Conservation (phyloP, 2,329 filamentous ascomycete species). For the Exophiala xenobiotica region DNA sequence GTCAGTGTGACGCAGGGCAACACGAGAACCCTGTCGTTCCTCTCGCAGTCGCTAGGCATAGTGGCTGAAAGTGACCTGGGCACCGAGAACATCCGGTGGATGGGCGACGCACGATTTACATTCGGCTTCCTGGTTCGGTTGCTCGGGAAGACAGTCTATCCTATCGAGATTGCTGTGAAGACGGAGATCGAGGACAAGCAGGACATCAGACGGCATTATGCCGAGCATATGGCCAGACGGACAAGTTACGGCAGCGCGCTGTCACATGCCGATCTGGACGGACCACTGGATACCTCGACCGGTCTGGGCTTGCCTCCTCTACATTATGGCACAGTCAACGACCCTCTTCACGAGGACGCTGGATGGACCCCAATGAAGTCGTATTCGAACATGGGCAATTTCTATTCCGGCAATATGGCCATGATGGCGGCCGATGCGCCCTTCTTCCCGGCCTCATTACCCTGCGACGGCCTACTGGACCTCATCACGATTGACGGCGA, state of each 20-base stretch:
- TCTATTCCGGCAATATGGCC: slow-evolving; percentile 93
- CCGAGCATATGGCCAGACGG: slow-evolving; percentile 44
- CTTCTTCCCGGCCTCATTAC: slow-evolving; percentile 81
- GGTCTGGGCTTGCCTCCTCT: slow-evolving; percentile 65
- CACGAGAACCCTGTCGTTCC: slow-evolving; percentile 74
- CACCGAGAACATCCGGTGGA: slow-evolving; percentile 90
- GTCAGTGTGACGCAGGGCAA: slow-evolving; percentile 82
- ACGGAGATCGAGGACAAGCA: slow-evolving; percentile 75
- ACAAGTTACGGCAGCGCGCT: slow-evolving; percentile 40
- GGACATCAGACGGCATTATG: slow-evolving; percentile 72
- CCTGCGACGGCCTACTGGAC: slow-evolving; percentile 83
- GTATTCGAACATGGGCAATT: slow-evolving; percentile 79
- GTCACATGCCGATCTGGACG: slow-evolving; percentile 37
- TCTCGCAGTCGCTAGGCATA: slow-evolving; percentile 86
- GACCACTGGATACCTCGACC: slow-evolving; percentile 32
- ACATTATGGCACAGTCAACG: slow-evolving; percentile 75
- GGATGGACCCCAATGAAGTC: slow-evolving; percentile 70
- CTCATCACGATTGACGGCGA: slow-evolving; percentile 77
- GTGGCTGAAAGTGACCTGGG: slow-evolving; percentile 86
- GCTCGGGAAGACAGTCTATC: slow-evolving; percentile 74
- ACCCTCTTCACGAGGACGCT: slow-evolving; percentile 68
- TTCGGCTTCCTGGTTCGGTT: slow-evolving; percentile 78
- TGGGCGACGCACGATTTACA: slow-evolving; percentile 82
- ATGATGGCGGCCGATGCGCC: slow-evolving; percentile 85
- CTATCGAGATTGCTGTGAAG: slow-evolving; percentile 84